Percentiles rank a stretch among this genome's conserved stretches.
Conservation (phyloP, 1,284 basidiomycete species). For the Schizopora paradoxa region DNA sequence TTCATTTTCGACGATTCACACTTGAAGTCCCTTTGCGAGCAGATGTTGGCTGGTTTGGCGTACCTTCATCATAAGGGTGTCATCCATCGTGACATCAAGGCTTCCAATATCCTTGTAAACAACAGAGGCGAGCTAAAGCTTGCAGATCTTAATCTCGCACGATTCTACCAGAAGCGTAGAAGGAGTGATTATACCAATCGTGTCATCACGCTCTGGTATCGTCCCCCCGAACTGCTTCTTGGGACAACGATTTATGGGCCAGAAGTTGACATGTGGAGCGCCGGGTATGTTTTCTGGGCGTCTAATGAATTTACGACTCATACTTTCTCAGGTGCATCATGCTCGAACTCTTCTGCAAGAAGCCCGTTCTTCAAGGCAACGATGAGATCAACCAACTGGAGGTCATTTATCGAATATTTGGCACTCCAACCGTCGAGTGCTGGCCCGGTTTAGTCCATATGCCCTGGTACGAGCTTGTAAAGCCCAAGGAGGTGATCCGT, state of each 20-base stretch:
- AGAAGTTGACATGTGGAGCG: slow-evolving; percentile 99
- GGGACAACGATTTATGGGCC: slow-evolving; percentile 96
- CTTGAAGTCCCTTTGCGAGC: slow-evolving; percentile 90
- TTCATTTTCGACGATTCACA: slow-evolving; percentile 83
- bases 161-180: slow-evolving; percentile 90
- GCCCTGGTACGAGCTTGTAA: slow-evolving; percentile 98
- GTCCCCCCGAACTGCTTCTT: slow-evolving; percentile 91
- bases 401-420: slow-evolving; percentile 85
- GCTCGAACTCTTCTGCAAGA: slow-evolving; percentile 93
- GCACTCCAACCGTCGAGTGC: slow-evolving; percentile 76
- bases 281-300: slow-evolving; percentile 61
- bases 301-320: not conserved
- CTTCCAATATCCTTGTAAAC: slow-evolving; percentile 96
- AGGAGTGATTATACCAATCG: slow-evolving; percentile 95
- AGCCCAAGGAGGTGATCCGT: slow-evolving; percentile 69
- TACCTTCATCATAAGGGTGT: slow-evolving; percentile 95
- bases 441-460: slow-evolving; percentile 84
- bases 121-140: slow-evolving; percentile 91
- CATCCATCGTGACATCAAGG: slow-evolving; percentile 98
- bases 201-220: slow-evolving; percentile 99
- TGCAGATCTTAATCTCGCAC: slow-evolving; percentile 96
- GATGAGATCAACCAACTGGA: slow-evolving; percentile 98
- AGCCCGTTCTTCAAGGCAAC: slow-evolving; percentile 92
- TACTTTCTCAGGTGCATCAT: slow-evolving; percentile 80
- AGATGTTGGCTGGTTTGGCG: slow-evolving; percentile 90